Conservation (phyloP, 2,329 filamentous ascomycete species). For the Berkeleyomyces basicola region DNA sequence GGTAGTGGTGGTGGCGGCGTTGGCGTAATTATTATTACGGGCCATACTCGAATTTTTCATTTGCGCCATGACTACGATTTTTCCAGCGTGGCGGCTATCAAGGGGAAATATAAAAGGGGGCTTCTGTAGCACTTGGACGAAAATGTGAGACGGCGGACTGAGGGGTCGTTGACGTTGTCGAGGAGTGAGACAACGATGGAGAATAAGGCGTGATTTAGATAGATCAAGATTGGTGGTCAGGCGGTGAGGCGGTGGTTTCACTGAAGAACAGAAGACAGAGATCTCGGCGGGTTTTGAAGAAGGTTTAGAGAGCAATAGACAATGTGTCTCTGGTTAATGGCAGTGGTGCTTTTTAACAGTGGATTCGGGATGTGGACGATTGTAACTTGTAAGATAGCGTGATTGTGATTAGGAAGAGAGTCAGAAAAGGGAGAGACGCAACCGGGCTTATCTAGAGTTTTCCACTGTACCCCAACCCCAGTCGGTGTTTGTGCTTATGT, state of each 20-base stretch:
- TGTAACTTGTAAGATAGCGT: not conserved
- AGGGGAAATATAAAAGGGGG: slow-evolving; percentile 1
- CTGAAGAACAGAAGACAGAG: not conserved
- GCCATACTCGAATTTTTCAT: slow-evolving; percentile 55
- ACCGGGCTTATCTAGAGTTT: slow-evolving; percentile 6
- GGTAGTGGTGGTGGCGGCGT: slow-evolving; percentile 30
- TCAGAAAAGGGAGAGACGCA: slow-evolving; percentile 5
- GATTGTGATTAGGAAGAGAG: not conserved
- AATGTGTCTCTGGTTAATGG: not conserved
- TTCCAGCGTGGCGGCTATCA: slow-evolving; percentile 6
- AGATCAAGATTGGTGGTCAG: not conserved
- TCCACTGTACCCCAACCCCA: not conserved
- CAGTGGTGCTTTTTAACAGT: no score
- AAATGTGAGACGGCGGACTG: not conserved
- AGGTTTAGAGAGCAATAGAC: not conserved
- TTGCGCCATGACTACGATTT: slow-evolving; percentile 37
- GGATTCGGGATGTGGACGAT: not conserved
- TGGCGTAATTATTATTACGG: slow-evolving; percentile 64
- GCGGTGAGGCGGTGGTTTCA: not conserved
- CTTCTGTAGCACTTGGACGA: slow-evolving; percentile 10
- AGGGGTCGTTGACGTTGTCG: not conserved
- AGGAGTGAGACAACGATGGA: not conserved
- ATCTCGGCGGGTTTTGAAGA: not conserved
- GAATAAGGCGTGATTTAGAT: not conserved
- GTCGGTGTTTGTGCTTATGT: not conserved